Evolutionary conservation across 495 filamentous ascomycete species (phyloP).

Genomic region (Pseudotulostoma volvatum): DNA sequence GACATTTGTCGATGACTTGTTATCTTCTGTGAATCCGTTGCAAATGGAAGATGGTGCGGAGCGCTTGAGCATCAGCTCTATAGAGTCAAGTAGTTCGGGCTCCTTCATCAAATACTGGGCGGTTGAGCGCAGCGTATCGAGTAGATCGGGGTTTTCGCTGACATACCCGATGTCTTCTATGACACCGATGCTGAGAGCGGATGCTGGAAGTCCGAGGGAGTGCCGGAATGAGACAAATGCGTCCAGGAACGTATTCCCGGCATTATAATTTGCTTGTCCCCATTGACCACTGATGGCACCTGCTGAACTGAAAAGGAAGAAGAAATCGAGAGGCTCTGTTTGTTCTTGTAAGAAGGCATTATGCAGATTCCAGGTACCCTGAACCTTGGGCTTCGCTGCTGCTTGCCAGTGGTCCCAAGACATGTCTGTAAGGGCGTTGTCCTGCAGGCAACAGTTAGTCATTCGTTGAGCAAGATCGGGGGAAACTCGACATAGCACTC

Average conservation of each 20-base stretch:
- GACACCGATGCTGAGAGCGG: conserved; percentile 8
- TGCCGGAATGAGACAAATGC: conserved; percentile 12
- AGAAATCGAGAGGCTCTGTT: conserved; percentile 5
- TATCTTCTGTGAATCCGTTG: neutral
- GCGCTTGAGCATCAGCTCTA: too few species aligned
- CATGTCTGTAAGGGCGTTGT: neutral
- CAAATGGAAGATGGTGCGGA: too few species aligned
- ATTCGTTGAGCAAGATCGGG: neutral
- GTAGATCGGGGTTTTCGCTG: neutral
- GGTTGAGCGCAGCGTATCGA: neutral
- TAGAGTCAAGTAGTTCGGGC: too few species aligned
- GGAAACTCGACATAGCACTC: conserved; percentile 6
- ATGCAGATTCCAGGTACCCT: conserved; percentile 36
- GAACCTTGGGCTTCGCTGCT: conserved; percentile 19
- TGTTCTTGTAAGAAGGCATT: conserved; percentile 5
- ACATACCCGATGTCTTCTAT: conserved; percentile 16
- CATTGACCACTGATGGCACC: conserved; percentile 9
- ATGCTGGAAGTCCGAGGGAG: conserved; percentile 7
- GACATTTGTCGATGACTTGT: neutral
- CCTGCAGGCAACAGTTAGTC: neutral
- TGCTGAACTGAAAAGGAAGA: conserved; percentile 8
- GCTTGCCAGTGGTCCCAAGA: conserved; percentile 13
- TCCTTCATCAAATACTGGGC: neutral
- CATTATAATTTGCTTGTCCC: conserved; percentile 14
- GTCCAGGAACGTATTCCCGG: conserved; percentile 15